Evolutionary conservation across 1,284 basidiomycete genomes (phyloP).

Genomic region (Anthracocystis walkeri): DNA sequence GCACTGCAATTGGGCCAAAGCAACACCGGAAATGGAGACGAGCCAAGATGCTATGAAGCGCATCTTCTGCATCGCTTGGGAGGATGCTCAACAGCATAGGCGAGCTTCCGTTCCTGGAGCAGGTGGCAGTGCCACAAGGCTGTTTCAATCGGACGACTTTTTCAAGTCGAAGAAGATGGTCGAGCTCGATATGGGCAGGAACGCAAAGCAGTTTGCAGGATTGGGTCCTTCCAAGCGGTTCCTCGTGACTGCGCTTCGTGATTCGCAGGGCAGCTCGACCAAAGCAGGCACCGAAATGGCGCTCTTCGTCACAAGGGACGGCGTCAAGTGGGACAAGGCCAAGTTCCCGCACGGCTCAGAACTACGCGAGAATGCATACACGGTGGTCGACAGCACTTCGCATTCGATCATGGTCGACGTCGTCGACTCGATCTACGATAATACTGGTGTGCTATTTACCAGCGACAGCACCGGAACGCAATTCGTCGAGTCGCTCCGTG

Average conservation of each 20-base stretch:
- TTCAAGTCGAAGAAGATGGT: constrained; percentile 57
- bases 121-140: constrained; percentile 32
- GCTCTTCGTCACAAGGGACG: constrained; percentile 63
- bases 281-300: constrained; percentile 57
- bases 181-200: constrained; percentile 57
- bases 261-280: constrained; percentile 41
- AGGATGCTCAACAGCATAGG: constrained; percentile 34
- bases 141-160: constrained; percentile 65
- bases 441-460: constrained; percentile 90
- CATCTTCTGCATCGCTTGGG: constrained; percentile 68
- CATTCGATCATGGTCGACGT: constrained; percentile 96
- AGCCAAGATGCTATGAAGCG: constrained; percentile 43
- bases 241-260: constrained; percentile 64
- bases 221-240: constrained; percentile 61
- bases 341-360: constrained; percentile 84
- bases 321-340: constrained; percentile 60
- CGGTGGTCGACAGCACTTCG: constrained; percentile 90
- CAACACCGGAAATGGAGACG: constrained; percentile 54
- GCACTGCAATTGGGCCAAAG: constrained; percentile 67
- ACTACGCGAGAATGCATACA: constrained; percentile 90
- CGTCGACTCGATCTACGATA: constrained; percentile 70
- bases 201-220: constrained; percentile 63
- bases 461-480: constrained; percentile 93
- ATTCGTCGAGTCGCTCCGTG: constrained; percentile 89
- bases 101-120: not conserved